phyloP scores from a whole-genome alignment of 1,284 basidiomycete species.

The Cryptococcus sp. region DNA sequence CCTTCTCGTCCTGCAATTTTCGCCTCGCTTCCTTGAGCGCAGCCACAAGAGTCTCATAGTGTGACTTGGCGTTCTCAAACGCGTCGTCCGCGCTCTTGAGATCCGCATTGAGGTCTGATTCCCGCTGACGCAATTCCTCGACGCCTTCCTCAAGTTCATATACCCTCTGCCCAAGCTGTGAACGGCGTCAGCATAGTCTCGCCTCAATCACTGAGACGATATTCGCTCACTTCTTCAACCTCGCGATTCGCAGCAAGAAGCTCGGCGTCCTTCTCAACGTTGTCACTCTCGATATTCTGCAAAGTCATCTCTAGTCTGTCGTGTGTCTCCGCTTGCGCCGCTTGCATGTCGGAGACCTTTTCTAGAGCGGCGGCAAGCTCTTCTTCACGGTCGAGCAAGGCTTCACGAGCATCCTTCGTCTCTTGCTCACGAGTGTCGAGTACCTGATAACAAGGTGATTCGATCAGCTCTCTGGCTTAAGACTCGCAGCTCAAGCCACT shows the following conservation, averaged over 20 bases:
- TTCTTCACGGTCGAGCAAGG: conserved; percentile 40
- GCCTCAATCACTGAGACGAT: neutral
- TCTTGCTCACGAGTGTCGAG: conserved; percentile 44
- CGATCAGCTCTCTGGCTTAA: conserved; percentile 3
- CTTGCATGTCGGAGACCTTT: conserved; percentile 44
- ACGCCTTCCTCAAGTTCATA: conserved; percentile 60
- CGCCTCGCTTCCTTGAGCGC: conserved; percentile 73
- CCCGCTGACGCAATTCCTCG: conserved; percentile 61
- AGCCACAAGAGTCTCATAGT: conserved; percentile 67
- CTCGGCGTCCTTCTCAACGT: conserved; percentile 49
- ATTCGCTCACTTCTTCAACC: conserved; percentile 62
- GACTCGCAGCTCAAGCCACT: conserved; percentile 14
- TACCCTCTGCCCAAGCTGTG: conserved; percentile 46
- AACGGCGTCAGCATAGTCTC: neutral
- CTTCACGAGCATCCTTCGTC: conserved; percentile 39
- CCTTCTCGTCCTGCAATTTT: conserved; percentile 55
- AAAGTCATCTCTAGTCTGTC: conserved; percentile 50
- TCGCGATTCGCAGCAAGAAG: conserved; percentile 64
- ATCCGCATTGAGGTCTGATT: conserved; percentile 59
- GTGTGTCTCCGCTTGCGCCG: conserved; percentile 41
- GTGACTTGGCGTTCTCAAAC: conserved; percentile 68
- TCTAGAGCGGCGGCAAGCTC: conserved; percentile 37
- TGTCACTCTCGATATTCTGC: conserved; percentile 47
- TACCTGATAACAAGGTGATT: conserved; percentile 16
- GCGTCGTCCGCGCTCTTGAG: conserved; percentile 58